Conservation (phyloP, 345 rosid species). For the Corchorus capsularis region DNA sequence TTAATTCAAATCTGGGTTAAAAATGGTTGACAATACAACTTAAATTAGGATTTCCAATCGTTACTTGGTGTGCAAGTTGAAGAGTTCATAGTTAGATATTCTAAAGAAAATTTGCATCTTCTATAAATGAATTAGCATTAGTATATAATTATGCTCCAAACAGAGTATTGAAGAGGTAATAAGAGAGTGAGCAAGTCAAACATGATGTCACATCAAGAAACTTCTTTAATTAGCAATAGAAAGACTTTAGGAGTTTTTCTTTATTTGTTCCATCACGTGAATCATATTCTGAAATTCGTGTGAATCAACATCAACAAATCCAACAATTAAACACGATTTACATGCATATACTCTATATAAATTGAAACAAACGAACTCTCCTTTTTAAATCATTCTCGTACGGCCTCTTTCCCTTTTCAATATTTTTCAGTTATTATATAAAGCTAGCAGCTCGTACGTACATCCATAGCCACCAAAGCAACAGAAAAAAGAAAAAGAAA, state of each 20-base stretch:
- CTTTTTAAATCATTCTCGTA: background rate
- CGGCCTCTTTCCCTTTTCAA: background rate
- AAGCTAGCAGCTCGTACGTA: background rate
- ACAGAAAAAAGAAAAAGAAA: background rate
- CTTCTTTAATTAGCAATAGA: background rate
- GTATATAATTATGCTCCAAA: background rate
- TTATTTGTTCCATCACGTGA: background rate
- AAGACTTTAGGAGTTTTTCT: background rate
- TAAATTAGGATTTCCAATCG: too few species aligned
- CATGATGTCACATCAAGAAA: background rate
- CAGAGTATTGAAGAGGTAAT: background rate
- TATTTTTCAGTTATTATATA: background rate
- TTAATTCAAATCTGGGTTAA: too few species aligned
- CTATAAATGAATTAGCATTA: background rate
- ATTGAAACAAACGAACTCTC: too few species aligned
- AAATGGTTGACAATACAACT: too few species aligned
- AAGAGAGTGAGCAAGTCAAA: background rate
- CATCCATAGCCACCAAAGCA: background rate
- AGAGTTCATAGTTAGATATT: too few species aligned
- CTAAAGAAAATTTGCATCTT: too few species aligned
- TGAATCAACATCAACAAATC: background rate
- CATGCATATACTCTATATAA: background rate
- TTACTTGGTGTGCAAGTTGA: too few species aligned
- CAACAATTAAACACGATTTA: conserved; percentile 12
- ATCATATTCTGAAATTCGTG: background rate